These are phyloP conservation scores for Aspergillus sp. DNA, from an alignment of 2,329 filamentous ascomycete species.

Conservation along the genomic window DNA sequence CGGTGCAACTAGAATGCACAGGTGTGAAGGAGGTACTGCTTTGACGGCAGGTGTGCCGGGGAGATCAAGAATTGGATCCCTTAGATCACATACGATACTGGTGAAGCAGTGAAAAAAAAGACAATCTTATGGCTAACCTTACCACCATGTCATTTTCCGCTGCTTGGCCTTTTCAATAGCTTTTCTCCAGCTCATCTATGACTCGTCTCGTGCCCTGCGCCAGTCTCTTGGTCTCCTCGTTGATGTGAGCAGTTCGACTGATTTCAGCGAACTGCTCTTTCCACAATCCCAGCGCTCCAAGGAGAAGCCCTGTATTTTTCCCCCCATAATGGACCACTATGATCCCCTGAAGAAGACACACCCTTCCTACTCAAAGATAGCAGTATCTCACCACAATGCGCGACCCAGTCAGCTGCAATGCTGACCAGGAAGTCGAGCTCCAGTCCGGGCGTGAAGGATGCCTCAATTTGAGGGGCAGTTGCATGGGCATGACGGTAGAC, in stretches of 20 bases:
- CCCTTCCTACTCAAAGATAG: too few relatives aligned
- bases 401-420: too few relatives aligned
- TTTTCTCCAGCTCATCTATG: not conserved
- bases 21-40: slow-evolving; percentile 2
- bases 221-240: not conserved
- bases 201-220: not conserved
- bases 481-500: too few relatives aligned
- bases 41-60: not conserved
- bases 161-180: too few relatives aligned
- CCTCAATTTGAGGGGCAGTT: too few relatives aligned
- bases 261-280: not conserved
- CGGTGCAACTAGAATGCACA: slow-evolving; percentile 7
- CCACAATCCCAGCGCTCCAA: not conserved
- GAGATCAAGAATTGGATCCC: not conserved
- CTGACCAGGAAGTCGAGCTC: too few relatives aligned
- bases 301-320: not conserved
- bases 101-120: too few relatives aligned
- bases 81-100: too few relatives aligned
- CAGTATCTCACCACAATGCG: too few relatives aligned
- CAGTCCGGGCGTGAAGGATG: too few relatives aligned
- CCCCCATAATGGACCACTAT: not conserved
- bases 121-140: too few relatives aligned
- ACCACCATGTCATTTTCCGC: too few relatives aligned
- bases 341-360: not conserved
- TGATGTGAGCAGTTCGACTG: not conserved